A percentile compares a stretch with the other conserved stretches of the same genome.
phyloP scores from a whole-genome alignment of 2,329 filamentous ascomycete species.

The Sclerotinia trifoliorum region DNA sequence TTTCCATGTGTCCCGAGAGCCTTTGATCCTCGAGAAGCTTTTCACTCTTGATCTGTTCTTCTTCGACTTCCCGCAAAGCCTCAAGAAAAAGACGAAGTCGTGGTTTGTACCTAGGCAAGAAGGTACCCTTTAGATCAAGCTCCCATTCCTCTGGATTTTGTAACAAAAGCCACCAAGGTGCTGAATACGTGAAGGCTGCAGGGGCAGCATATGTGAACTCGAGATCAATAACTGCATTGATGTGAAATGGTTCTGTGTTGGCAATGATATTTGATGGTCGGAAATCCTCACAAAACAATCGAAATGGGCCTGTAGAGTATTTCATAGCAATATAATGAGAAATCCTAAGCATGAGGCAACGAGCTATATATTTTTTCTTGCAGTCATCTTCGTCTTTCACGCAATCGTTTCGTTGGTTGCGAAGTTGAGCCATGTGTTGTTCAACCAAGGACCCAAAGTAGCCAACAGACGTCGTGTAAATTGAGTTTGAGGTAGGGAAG shows the following conservation, averaged over 20 bases:
- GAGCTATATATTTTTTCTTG: not conserved
- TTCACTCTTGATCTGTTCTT: no score
- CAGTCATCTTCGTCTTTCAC: not conserved
- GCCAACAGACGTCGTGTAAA: no score
- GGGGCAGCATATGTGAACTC: slow-evolving; percentile 44
- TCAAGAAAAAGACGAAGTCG: no score
- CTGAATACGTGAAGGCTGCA: slow-evolving; percentile 40
- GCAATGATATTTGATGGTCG: slow-evolving; percentile 41
- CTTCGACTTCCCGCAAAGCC: no score
- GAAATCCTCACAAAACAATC: slow-evolving; percentile 43
- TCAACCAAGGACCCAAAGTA: slow-evolving; percentile 25
- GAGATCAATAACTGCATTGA: slow-evolving; percentile 45
- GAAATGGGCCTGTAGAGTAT: slow-evolving; percentile 17
- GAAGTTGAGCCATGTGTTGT: slow-evolving; percentile 44
- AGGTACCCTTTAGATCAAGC: slow-evolving; percentile 34
- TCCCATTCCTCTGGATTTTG: slow-evolving; percentile 41
- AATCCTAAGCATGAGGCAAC: slow-evolving; percentile 15
- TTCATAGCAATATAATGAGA: slow-evolving; percentile 10
- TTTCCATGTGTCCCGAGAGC: no score
- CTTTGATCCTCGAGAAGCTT: no score
- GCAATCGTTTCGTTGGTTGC: not conserved
- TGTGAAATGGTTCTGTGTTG: slow-evolving; percentile 30
- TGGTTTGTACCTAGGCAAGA: no score
- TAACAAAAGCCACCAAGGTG: slow-evolving; percentile 45
- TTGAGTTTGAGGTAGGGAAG: no score